Base-by-base conservation (phyloP, 1,284 basidiomycete species). In the Tremellales sp. region DNA sequence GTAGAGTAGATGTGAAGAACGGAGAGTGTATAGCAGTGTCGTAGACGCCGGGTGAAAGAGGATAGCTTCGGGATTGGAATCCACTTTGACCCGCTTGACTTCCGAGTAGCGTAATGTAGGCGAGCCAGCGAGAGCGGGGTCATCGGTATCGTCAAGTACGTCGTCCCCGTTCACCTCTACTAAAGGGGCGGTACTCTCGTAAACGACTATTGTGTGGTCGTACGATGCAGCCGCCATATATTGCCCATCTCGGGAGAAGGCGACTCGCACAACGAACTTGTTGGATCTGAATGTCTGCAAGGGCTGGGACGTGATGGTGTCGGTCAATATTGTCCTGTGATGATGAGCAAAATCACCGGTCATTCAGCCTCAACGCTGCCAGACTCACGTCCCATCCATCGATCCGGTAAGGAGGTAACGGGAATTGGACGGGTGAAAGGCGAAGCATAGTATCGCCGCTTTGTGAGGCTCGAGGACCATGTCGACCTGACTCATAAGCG, bases 341-440 rank as follows among this genome's bases (percentile, higher is more conserved):
- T 15, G 15, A 15, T 36, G 4, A 36, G 13, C 13, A n/a, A n/a
- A n/a, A n/a, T n/a, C n/a, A 21, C 39, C 44, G 45, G 25, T 17
- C 12, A 39, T n/a, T 26, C 6, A 12, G 3, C 15, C 15, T 43
- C 17, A 23, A 19, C 19, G 40, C 7, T 4, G 24, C 19, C 7
- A 23, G 26, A 64, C 70, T 56, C 44, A 70, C 67, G 67, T 66
- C 12, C 71, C 73, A 49, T 76, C 73, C 74, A 76, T 76, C 1
- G 63, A 63, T 0, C 68, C 71, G 0, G 67, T 68, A 31, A 69
- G 46, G 8, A 75, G 48, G 40, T 74, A 74, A 12, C 74, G 60
- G 7, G 60, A 51, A 33, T 68, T 61, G 0, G 49, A 52, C 0
- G 74, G 74, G 49, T 76, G 73, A 1, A 65, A 24, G 0, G 67